Base-by-base conservation (phyloP, 164 flowering plant genomes). In the Echeveria elegans region DNA sequence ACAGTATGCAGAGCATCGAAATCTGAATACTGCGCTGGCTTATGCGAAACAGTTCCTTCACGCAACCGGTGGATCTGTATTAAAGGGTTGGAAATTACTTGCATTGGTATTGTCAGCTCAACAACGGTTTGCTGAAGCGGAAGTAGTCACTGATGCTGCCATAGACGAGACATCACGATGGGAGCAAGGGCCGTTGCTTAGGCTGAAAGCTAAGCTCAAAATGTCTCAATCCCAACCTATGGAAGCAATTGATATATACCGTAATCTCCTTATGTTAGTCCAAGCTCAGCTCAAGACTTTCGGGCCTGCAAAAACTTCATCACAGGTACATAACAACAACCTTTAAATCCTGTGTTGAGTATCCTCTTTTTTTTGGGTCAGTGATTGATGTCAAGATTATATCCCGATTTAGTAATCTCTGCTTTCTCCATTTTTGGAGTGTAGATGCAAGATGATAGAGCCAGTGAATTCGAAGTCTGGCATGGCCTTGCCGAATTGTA, bases 101-200 rank as follows among this genome's bases (percentile, higher is more conserved):
- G 95, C 93, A 72, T 81, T 91, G 41, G 84, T 89, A 66, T 77
- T 94, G 67, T 88, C 99, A 19, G 96, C 96, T 77, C 87, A 89
- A 47, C 87, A 87, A 70, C 75, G 78, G 63, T 91, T 77, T 74
- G 23, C 50, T 28, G 96, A 91, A 73, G 96, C 99, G 1, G 97
- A 91, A 76, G 67, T 68, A 23, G 74, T 89, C 43, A 75, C 89
- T 15, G 75, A 87, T 83, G 86, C 85, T 78, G 97, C 93, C 65
- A 62, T 94, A 43, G 96, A 94, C 34, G 86, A 94, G 66, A 83
- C 87, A 18, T 95, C 87, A 43, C 85, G 80, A 70, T 91, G 96
- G 96, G 89, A 89, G 21, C 96, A 91, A 75, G 92, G 85, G 53
- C 82, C 80, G 45, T 67, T 94, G 60, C 66, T 89, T 69, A 71